Conservation (phyloP, 805 yeast genomes). For the Candida lessepsii region DNA sequence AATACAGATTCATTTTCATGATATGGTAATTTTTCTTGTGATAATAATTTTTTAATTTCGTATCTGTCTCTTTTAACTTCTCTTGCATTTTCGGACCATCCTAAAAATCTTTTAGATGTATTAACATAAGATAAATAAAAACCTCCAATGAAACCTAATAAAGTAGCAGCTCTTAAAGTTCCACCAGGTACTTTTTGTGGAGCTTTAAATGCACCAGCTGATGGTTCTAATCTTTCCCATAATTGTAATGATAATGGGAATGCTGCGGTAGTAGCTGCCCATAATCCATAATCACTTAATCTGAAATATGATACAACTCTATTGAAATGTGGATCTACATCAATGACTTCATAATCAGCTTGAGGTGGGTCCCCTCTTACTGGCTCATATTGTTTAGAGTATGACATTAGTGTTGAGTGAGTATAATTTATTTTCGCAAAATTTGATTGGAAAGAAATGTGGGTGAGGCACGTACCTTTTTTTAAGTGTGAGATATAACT, state of each 20-base stretch:
- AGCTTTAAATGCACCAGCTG: slow-evolving; percentile 40
- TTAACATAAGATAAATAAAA: slow-evolving; percentile 67
- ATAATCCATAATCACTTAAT: slow-evolving; percentile 56
- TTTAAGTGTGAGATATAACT: not conserved
- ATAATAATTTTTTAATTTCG: slow-evolving; percentile 65
- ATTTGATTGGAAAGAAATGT: slow-evolving; percentile 33
- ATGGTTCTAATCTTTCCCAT: slow-evolving; percentile 46
- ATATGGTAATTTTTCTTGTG: slow-evolving; percentile 65
- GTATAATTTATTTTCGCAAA: slow-evolving; percentile 25
- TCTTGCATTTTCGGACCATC: slow-evolving; percentile 66
- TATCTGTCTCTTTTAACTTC: slow-evolving; percentile 74
- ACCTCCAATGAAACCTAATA: slow-evolving; percentile 71
- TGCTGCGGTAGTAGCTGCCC: slow-evolving; percentile 43
- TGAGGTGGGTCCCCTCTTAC: slow-evolving; percentile 38
- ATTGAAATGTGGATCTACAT: slow-evolving; percentile 72
- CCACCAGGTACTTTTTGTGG: slow-evolving; percentile 54
- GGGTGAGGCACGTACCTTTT: not conserved
- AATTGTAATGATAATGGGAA: slow-evolving; percentile 41
- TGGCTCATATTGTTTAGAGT: slow-evolving; percentile 38
- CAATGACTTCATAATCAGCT: slow-evolving; percentile 54
- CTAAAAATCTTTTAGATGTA: slow-evolving; percentile 73
- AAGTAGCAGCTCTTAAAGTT: slow-evolving; percentile 56
- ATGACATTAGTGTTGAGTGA: slow-evolving; percentile 29
- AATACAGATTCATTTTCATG: slow-evolving; percentile 55
- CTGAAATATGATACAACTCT: slow-evolving; percentile 75